These are phyloP conservation scores for Oleoguttula mirabilis DNA, from an alignment of 495 filamentous ascomycete genomes.

Conservation along the genomic window DNA sequence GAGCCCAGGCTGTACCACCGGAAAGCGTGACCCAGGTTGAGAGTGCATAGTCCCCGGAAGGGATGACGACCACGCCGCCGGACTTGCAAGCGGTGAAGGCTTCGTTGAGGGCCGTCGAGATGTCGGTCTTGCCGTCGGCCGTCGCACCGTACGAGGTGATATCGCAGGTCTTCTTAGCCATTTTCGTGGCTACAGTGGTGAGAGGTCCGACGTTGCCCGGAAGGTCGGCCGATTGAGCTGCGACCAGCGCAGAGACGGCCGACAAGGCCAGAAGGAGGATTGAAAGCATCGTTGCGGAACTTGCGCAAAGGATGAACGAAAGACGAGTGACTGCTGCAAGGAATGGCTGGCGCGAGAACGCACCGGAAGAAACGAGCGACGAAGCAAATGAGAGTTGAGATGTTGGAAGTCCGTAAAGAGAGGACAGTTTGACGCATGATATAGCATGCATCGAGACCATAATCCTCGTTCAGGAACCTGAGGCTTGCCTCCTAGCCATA, in stretches of 20 bases:
- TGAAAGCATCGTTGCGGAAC: not conserved
- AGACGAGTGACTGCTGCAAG: too few relatives aligned
- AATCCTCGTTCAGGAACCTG: too few relatives aligned
- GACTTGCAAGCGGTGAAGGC: constrained; percentile 26
- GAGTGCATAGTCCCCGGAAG: constrained; percentile 25
- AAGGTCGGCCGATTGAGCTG: constrained; percentile 12
- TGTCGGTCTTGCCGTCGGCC: constrained; percentile 20
- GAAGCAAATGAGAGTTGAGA: too few relatives aligned
- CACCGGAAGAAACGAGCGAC: too few relatives aligned
- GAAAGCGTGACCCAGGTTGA: constrained; percentile 28
- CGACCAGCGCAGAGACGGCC: constrained; percentile 17
- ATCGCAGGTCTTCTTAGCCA: constrained; percentile 21
- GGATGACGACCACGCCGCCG: constrained; percentile 26
- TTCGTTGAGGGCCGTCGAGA: constrained; percentile 8
- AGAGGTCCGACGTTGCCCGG: constrained; percentile 16
- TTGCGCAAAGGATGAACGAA: not conserved
- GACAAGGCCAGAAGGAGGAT: not conserved
- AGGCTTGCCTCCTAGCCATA: too few relatives aligned
- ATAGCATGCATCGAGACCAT: too few relatives aligned
- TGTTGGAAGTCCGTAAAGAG: too few relatives aligned
- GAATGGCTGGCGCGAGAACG: too few relatives aligned
- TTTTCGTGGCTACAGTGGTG: constrained; percentile 18
- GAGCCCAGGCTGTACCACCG: constrained; percentile 26
- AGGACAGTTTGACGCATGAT: too few relatives aligned
- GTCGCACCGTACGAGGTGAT: constrained; percentile 23